A percentile compares a stretch with the other conserved stretches of the same genome.
phyloP scores from a whole-genome alignment of 352 stramenopile species.

The Pythium phragmiticola region DNA sequence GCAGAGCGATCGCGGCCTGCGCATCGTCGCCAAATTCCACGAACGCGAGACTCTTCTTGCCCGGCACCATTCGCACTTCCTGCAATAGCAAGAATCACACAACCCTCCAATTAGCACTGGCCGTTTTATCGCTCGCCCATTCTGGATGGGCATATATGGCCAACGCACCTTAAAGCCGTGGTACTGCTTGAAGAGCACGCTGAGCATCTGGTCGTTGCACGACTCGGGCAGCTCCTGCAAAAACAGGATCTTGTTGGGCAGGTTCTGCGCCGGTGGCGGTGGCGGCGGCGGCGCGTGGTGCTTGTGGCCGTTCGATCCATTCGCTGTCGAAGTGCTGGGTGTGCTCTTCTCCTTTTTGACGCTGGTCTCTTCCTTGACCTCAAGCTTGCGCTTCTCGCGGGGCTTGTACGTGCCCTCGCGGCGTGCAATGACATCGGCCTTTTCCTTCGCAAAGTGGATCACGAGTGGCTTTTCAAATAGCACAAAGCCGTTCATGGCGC shows the following conservation, averaged over 20 bases:
- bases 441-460: conserved; percentile 83
- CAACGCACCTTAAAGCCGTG: conserved; percentile 89
- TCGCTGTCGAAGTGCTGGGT: conserved; percentile 29
- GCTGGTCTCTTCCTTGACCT: conserved; percentile 40
- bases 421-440: conserved; percentile 75
- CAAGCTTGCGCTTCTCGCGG: conserved; percentile 80
- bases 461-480: conserved; percentile 89
- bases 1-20: conserved; percentile 75
- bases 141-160: background rate
- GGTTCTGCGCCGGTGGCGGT: conserved; percentile 43
- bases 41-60: conserved; percentile 93
- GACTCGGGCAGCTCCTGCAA: conserved; percentile 91
- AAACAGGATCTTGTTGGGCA: conserved; percentile 94
- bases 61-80: conserved; percentile 94
- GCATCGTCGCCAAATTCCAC: conserved; percentile 94
- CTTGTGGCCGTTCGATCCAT: conserved; percentile 24
- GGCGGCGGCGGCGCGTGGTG: conserved; percentile 34
- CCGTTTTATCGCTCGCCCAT: background rate
- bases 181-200: conserved; percentile 97
- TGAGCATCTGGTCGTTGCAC: conserved; percentile 96
- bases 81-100: conserved; percentile 21
- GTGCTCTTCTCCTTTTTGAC: conserved; percentile 31
- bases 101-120: background rate
- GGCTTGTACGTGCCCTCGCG: conserved; percentile 73
- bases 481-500: conserved; percentile 82